Conservation (phyloP, 176 grass and related monocot species). For the Oryza punctata region DNA sequence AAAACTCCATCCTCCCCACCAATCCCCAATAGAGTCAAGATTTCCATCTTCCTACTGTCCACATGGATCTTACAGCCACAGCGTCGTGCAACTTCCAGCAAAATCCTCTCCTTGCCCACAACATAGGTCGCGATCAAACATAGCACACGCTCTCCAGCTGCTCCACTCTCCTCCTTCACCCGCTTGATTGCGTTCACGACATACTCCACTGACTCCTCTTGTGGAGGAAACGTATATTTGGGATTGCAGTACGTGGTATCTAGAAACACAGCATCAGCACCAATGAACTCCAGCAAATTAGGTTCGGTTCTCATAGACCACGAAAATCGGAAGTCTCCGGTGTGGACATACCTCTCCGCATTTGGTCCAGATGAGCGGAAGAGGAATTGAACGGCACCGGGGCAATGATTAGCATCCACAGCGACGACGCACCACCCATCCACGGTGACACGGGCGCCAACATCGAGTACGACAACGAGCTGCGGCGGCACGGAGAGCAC, state of each 20-base stretch:
- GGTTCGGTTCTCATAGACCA: slow-evolving; percentile 68
- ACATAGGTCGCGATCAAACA: slow-evolving; percentile 85
- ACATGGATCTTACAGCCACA: slow-evolving; percentile 79
- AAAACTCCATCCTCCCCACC: slow-evolving; percentile 57
- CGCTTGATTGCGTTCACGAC: slow-evolving; percentile 59
- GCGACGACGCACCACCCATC: slow-evolving; percentile 64
- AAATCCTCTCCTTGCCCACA: slow-evolving; percentile 90
- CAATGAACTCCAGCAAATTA: slow-evolving; percentile 64
- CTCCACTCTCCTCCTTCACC: slow-evolving; percentile 53
- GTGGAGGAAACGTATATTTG: slow-evolving; percentile 77
- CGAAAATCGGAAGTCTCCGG: slow-evolving; percentile 71
- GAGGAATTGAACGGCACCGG: slow-evolving; percentile 88
- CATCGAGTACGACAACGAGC: slow-evolving; percentile 59
- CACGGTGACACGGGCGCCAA: slow-evolving; percentile 45
- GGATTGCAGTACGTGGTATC: slow-evolving; percentile 94
- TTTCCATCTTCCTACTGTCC: slow-evolving; percentile 75
- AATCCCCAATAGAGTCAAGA: slow-evolving; percentile 66
- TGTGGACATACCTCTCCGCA: slow-evolving; percentile 71
- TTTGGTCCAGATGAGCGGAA: slow-evolving; percentile 52
- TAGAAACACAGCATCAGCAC: slow-evolving; percentile 77
- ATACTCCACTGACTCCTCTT: slow-evolving; percentile 80
- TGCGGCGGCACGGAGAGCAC: slow-evolving; percentile 61
- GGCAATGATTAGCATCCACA: slow-evolving; percentile 93
- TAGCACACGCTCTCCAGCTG: slow-evolving; percentile 48
- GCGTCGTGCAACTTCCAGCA: slow-evolving; percentile 73